Conservation (phyloP, 2,329 filamentous ascomycete species). For the Neofusicoccum umdonicola region DNA sequence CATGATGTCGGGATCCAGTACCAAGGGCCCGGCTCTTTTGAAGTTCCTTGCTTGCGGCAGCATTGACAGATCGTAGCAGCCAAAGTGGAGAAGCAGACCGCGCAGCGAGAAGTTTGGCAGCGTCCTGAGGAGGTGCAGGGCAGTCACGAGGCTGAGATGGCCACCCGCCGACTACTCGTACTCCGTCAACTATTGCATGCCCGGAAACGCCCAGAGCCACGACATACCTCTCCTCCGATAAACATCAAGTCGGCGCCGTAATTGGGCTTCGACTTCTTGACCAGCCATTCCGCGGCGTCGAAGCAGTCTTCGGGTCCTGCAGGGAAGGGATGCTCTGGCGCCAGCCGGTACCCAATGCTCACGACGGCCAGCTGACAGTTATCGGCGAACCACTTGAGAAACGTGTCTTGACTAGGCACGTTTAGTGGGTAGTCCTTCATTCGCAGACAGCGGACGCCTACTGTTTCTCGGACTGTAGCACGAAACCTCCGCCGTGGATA, state of each 20-base stretch:
- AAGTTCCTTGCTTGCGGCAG: conserved; percentile 40
- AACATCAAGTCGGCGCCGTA: conserved; percentile 42
- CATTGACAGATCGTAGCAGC: conserved; percentile 49
- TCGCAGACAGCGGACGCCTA: conserved; percentile 23
- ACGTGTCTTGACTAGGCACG: conserved; percentile 42
- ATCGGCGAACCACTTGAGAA: conserved; percentile 52
- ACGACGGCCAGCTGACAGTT: conserved; percentile 49
- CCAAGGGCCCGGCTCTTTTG: conserved; percentile 32
- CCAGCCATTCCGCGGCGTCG: conserved; percentile 55
- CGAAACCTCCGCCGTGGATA: conserved; percentile 55
- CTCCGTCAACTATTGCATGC: background rate
- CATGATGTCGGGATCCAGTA: conserved; percentile 50
- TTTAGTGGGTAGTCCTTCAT: background rate
- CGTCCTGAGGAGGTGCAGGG: conserved; percentile 46
- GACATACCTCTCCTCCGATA: conserved; percentile 33
- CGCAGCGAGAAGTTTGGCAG: conserved; percentile 43
- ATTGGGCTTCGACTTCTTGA: conserved; percentile 44
- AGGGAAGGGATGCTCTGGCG: conserved; percentile 59
- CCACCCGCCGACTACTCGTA: conserved; percentile 47
- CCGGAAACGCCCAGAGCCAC: too few relatives aligned
- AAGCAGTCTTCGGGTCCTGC: conserved; percentile 56
- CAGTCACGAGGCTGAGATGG: conserved; percentile 49
- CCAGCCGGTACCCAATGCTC: conserved; percentile 59
- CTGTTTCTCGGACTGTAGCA: conserved; percentile 42
- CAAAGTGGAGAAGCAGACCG: conserved; percentile 55